Percentiles rank a stretch among this genome's conserved stretches.
Conservation (phyloP, 2,329 filamentous ascomycete species). For the Pyrenochaeta sp. region DNA sequence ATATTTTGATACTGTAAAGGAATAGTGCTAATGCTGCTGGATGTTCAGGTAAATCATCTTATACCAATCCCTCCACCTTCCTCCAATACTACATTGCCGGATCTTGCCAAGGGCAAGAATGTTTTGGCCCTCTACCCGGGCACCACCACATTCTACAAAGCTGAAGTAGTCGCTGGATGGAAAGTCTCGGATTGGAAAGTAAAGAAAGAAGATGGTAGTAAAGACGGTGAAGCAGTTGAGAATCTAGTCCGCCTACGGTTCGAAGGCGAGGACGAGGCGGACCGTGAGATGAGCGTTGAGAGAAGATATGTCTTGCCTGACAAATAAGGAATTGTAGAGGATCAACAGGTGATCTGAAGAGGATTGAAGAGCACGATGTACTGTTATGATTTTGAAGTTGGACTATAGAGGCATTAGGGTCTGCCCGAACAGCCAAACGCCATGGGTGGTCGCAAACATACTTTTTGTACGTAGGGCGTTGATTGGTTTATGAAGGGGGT, state of each 20-base stretch:
- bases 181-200: slow-evolving; percentile 39
- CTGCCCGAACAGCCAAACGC: too few species aligned
- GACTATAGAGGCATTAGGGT: too few species aligned
- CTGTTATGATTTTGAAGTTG: too few species aligned
- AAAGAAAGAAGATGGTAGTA: slow-evolving; percentile 49
- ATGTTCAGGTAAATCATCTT: slow-evolving; percentile 58
- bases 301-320: slow-evolving; percentile 58
- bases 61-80: slow-evolving; percentile 53
- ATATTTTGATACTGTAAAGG: too few species aligned
- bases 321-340: slow-evolving; percentile 22
- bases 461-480: too few species aligned
- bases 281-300: slow-evolving; percentile 57
- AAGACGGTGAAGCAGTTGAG: slow-evolving; percentile 51
- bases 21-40: too few species aligned
- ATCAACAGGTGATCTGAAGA: too few species aligned
- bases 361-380: too few species aligned
- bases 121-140: slow-evolving; percentile 60
- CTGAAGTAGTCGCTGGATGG: slow-evolving; percentile 56
- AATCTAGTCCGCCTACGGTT: slow-evolving; percentile 42
- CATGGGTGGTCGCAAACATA: too few species aligned
- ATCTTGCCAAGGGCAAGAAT: slow-evolving; percentile 51
- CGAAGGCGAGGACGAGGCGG: slow-evolving; percentile 23
- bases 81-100: slow-evolving; percentile 50
- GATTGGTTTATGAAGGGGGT: too few species aligned
- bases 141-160: slow-evolving; percentile 63